Percentiles rank a stretch among this genome's conserved stretches.
Conservation (phyloP, 805 yeast species). For the Candida jianshihensis region DNA sequence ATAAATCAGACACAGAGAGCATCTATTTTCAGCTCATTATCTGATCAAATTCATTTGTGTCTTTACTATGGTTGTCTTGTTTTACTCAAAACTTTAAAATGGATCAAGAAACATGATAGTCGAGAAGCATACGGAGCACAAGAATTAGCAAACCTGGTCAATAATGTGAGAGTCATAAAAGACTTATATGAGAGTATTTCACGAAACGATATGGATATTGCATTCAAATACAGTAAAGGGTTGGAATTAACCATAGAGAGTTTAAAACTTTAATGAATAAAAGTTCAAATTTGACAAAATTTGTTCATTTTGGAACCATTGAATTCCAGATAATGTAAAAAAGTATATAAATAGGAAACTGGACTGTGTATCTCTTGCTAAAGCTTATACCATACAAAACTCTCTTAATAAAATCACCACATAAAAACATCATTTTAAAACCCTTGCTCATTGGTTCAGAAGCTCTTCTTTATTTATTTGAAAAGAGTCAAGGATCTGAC, state of each 20-base stretch:
- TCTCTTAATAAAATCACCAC: no score
- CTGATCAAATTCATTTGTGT: conserved; percentile 58
- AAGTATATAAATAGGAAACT: neutral
- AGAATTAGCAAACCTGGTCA: conserved; percentile 14
- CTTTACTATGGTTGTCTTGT: conserved; percentile 17
- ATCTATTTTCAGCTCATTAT: conserved; percentile 58
- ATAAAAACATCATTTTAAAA: no score
- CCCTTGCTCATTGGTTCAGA: no score
- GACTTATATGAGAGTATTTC: conserved; percentile 13
- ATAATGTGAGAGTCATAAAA: conserved; percentile 14
- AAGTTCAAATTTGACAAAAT: neutral
- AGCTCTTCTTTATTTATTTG: no score
- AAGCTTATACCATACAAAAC: neutral
- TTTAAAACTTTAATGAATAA: neutral
- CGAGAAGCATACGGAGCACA: conserved; percentile 10
- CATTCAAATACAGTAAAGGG: conserved; percentile 14
- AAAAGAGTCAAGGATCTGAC: no score
- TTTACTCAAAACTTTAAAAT: conserved; percentile 17
- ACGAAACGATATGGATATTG: conserved; percentile 14
- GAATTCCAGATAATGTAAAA: no score
- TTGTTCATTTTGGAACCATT: no score
- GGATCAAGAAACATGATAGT: conserved; percentile 17
- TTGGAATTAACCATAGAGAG: conserved; percentile 7
- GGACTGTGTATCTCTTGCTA: neutral
- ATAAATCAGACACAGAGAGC: conserved; percentile 25